Base-by-base conservation (phyloP, 768 basidiomycete genomes). In the Vararia minispora region DNA sequence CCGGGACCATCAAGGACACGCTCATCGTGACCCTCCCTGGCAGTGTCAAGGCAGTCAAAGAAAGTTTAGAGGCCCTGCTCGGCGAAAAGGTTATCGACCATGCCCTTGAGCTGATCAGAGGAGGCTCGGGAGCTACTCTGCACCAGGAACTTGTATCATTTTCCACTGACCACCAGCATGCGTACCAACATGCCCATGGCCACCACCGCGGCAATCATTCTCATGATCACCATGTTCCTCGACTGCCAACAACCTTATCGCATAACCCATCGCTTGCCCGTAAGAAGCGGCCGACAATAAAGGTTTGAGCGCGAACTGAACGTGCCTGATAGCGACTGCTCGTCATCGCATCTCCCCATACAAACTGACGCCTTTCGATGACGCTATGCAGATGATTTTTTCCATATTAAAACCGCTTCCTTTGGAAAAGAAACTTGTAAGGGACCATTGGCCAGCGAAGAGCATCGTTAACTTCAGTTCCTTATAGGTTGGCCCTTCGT, bases 11-110 rank as follows among this genome's bases (percentile, higher is more conserved):
- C 43, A 65, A 62, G 18, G 66, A 66, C 36, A 79, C 76, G 0
- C 66, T 94, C 16, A 61, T 94, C 18, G 66, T 84, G 14, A 88
- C 85, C 0, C 74, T 92, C 8, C 90, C 89, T 0, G 89, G 89
- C 3, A 87, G 84, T 49, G 71, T 79, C 27, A 89, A 85, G 51
- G 89, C 85, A 2, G 88, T 89, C 28, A 76, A 66, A 44, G 89
- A 94, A 51, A 85, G 78, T 50, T 52, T 88, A 41, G 69, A 71
- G 1, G 68, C 69, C 1, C 62, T 90, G 21, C 60, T 91, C 5
- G 55, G 59, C 11, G 64, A 56, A 5, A 74, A 72, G 5, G 62
- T 90, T 1, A 56, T 81, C 1, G 58, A 67, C 3, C 86, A 88
- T 58, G 85, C 83, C 2, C 57, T 88, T 39, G 79, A 85, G 24